These are phyloP conservation scores for Stagonosporopsis rhizophila DNA, from an alignment of 2,329 filamentous ascomycete species.

Conservation along the genomic window DNA sequence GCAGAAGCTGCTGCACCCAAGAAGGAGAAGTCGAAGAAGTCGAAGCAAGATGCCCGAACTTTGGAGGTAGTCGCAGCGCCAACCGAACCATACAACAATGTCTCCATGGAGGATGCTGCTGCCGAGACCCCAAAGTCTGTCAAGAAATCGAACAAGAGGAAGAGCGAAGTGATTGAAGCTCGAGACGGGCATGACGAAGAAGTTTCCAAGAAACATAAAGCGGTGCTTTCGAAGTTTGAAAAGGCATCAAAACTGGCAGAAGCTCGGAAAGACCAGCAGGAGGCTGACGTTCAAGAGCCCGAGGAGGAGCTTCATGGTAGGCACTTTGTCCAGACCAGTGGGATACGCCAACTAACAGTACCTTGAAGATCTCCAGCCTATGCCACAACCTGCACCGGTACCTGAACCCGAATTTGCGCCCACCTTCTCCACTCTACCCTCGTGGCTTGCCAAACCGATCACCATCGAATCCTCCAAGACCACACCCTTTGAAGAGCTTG, in stretches of 20 bases:
- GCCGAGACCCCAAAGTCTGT: constrained; percentile 22
- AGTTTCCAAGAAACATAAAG: constrained; percentile 46
- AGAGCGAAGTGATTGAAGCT: constrained; percentile 35
- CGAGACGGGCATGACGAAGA: constrained; percentile 41
- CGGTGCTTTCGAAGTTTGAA: constrained; percentile 56
- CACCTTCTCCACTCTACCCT: constrained; percentile 78
- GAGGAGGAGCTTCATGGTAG: constrained; percentile 61
- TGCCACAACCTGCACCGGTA: constrained; percentile 77
- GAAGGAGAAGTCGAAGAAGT: constrained; percentile 39
- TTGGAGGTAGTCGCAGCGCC: not conserved
- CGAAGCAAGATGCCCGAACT: constrained; percentile 1
- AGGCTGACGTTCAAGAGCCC: constrained; percentile 45
- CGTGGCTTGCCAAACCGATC: constrained; percentile 81
- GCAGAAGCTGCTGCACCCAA: constrained; percentile 6
- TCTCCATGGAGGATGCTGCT: constrained; percentile 16
- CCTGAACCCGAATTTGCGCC: constrained; percentile 65
- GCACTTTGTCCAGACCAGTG: not conserved
- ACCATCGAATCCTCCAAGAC: constrained; percentile 68
- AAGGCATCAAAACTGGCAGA: constrained; percentile 46
- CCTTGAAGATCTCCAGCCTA: constrained; percentile 70
- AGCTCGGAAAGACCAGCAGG: constrained; percentile 23
- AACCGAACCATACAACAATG: constrained; percentile 3
- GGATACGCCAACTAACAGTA: not conserved
- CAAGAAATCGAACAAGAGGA: constrained; percentile 48
- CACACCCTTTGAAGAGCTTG: constrained; percentile 68